Evolutionary conservation across 1,139 yeast species (phyloP), one percentile per base, ranked within the genome.

Genomic region (Hyphopichia khmerensis): DNA sequence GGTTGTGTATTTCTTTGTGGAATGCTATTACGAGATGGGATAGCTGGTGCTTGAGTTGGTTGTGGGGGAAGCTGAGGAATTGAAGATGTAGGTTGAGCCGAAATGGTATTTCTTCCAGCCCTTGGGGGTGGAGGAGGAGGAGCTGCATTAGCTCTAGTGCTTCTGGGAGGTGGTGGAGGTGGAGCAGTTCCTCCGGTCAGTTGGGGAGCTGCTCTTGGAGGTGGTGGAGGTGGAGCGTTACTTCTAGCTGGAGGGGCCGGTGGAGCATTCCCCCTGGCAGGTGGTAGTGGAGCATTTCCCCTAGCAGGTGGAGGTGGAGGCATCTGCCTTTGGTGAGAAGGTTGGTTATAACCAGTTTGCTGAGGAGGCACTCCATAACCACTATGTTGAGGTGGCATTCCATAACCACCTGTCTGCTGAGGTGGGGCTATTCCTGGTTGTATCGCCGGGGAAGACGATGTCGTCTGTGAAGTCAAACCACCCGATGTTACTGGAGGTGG

Each of bases 241-340:
- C 40, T 43, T 19, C 47, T 38, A n/a, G 42, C 41, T 14, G 52
- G 48, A 8, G 74, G 70, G 7, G 69, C 65, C 18, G 72, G 66
- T 9, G 69, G 67, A 30, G 18, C 18, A 16, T 11, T 11, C 14
- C 17, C 45, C n/a, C 52, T 39, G 34, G 44, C 42, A 35, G 47
- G 48, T 40, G 47, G 39, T 27, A 33, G 33, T 16, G 38, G 38
- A 44, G 40, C 30, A 21, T 9, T 9, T 5, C 8, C 24, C 9
- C 24, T 7, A 26, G 29, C 13, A 26, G n/a, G 52, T 36, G 59
- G 47, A 27, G 49, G 48, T 13, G 59, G 48, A 8, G 50, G 26
- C n/a, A 46, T 35, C n/a, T 47, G 42, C 17, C 60, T 61, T 21
- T 67, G 56, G 64, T 59, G 17, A 69, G 62, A 33, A 2, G 41